Base-by-base conservation (phyloP, 768 basidiomycete species). In the Mycena maculata region DNA sequence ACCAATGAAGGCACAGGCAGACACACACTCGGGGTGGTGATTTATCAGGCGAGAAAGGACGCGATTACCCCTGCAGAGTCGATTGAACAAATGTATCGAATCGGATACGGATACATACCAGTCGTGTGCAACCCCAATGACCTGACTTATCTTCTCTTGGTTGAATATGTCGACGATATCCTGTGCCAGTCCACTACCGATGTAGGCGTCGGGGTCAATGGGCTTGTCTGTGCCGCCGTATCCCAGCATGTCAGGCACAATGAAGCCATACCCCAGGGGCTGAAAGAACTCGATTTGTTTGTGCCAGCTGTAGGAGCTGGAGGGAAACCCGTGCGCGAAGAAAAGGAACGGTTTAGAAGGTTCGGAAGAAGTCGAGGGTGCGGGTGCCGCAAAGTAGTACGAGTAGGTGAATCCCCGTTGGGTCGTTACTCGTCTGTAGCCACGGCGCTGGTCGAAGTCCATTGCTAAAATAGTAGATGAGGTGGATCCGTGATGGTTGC, bases 111-210 rank as follows among this genome's bases (percentile, higher is more conserved):
- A 16, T 10, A 49, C 27, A 31, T 41, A 76, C 83, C 82, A 84
- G 65, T 84, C 83, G 53, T 84, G 83, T 11, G 78, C 80, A 30
- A 84, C 71, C n/a, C 70, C 76, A 49, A 83, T 69, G 28, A 74
- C 79, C 23, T 76, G 70, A 22, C 73, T 25, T 50, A 77, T 72
- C 1, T 63, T 72, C 64, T 82, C 83, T 16, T 65, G 72, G 57
- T 83, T 80, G 25, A 84, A 70, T 48, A 84, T 76, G 28, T 82
- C 82, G 3, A 82, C 3, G 16, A 82, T 48, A 48, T 84, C 83
- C 47, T 73, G 71, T 4, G 53, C 75, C 11, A 81, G 41, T 12
- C 70, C 68, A 12, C 74, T 72, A 22, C 70, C 72, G 27, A 70
- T 45, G 54, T 82, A 82, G 15, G 73, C 67, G 13, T 61, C 56